A percentile compares a stretch with the other conserved stretches of the same genome.
Conservation (phyloP, 73 alveolate genomes). For the Stentor roeselii region DNA sequence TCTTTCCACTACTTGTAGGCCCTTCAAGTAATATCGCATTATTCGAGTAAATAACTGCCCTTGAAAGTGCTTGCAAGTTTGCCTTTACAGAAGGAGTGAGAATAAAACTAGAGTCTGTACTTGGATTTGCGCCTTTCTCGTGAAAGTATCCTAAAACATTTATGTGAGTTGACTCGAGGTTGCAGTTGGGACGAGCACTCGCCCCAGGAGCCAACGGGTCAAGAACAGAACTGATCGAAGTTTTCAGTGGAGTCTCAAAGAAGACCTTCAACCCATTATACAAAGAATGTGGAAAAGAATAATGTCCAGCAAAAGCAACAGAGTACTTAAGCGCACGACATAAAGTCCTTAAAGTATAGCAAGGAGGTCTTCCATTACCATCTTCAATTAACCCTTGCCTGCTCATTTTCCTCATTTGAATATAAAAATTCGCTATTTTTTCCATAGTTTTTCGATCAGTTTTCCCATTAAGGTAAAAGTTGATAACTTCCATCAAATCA, state of each 20-base stretch:
- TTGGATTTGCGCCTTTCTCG: neutral
- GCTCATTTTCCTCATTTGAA: neutral
- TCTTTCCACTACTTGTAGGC: conserved; percentile 99
- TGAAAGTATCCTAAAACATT: neutral
- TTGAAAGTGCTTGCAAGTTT: conserved; percentile 63
- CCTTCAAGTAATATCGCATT: conserved; percentile 97
- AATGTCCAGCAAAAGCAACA: neutral
- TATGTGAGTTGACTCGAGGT: neutral
- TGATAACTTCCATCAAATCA: conserved; percentile 56
- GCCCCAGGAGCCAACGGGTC: conserved; percentile 4
- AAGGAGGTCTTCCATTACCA: conserved; percentile 31
- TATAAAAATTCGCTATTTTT: conserved; percentile 11
- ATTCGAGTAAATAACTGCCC: conserved; percentile 77
- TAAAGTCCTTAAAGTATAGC: conserved; percentile 45
- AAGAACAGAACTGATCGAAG: neutral
- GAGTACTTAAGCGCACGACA: conserved; percentile 49
- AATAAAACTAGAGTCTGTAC: conserved; percentile 56
- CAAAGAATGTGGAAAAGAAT: conserved; percentile 1
- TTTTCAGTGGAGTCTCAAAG: neutral
- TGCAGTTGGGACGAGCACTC: neutral
- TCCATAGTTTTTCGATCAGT: conserved; percentile 15
- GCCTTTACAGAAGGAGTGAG: conserved; percentile 67
- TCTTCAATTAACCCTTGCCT: conserved; percentile 22
- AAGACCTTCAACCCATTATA: neutral
- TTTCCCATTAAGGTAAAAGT: neutral